phyloP scores from a whole-genome alignment of 805 yeast species.

The Wickerhamiella brachini region DNA sequence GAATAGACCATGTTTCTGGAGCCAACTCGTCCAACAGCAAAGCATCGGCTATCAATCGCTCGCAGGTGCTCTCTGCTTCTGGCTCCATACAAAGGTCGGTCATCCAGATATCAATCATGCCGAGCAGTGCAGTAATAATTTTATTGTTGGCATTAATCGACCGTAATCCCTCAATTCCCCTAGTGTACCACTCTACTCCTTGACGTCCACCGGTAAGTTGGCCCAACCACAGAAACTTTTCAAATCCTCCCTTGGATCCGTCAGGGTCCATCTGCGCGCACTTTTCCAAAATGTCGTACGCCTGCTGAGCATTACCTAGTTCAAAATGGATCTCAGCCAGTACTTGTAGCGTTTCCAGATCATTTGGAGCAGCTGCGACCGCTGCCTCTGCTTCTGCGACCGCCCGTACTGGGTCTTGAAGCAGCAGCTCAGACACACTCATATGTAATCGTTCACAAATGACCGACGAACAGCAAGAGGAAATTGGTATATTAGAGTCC shows the following conservation, averaged over 20 bases:
- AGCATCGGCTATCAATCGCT: conserved; percentile 51
- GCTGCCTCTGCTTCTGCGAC: conserved; percentile 30
- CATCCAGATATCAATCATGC: conserved; percentile 86
- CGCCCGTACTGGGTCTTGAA: conserved; percentile 42
- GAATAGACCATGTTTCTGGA: conserved; percentile 69
- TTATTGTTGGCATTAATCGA: conserved; percentile 28
- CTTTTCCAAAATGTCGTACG: conserved; percentile 44
- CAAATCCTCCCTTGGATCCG: conserved; percentile 48
- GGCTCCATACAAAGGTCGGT: conserved; percentile 92
- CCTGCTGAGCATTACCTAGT: conserved; percentile 62
- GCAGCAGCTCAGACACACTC: conserved; percentile 11
- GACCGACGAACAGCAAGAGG: conserved; percentile 80
- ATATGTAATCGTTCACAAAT: conserved; percentile 30
- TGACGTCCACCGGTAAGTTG: conserved; percentile 75
- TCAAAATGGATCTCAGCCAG: conserved; percentile 74
- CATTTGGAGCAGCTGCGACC: conserved; percentile 26
- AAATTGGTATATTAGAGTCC: conserved; percentile 75
- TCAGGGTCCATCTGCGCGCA: conserved; percentile 59
- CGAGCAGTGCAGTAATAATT: conserved; percentile 61
- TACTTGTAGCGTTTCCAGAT: conserved; percentile 27
- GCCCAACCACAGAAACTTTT: conserved; percentile 79
- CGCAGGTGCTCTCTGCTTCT: conserved; percentile 73
- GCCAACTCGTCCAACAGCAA: conserved; percentile 38
- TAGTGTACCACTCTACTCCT: conserved; percentile 49
- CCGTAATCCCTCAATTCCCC: conserved; percentile 46